A percentile compares a stretch with the other conserved stretches of the same genome.
These are phyloP conservation scores for Alternaria rosae DNA, from an alignment of 2,329 filamentous ascomycete species.

Conservation along the genomic window DNA sequence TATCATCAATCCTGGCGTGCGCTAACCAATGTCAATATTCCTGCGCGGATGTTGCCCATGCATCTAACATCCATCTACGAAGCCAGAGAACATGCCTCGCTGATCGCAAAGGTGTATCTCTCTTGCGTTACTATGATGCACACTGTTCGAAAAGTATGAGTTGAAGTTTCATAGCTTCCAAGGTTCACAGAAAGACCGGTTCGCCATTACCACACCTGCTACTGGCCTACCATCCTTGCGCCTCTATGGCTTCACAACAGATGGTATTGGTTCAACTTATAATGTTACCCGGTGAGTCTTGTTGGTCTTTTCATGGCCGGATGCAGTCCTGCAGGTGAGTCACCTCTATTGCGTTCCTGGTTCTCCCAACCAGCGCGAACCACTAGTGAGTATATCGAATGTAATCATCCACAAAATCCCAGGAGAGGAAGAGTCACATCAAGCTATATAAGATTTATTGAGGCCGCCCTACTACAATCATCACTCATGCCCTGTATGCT, in stretches of 20 bases:
- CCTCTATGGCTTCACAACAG: background rate
- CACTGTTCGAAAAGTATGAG: background rate
- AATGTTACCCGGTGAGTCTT: background rate
- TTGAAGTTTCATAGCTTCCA: background rate
- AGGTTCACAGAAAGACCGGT: background rate
- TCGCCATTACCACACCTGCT: background rate
- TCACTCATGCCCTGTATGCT: background rate
- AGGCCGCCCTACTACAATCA: background rate
- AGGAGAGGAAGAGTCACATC: background rate
- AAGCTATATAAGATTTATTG: background rate
- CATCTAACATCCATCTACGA: background rate
- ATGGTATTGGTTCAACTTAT: background rate
- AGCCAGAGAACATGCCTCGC: background rate
- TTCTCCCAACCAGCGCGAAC: background rate
- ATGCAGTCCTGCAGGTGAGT: background rate
- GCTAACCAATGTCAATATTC: background rate
- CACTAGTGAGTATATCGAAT: background rate
- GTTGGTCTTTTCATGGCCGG: background rate
- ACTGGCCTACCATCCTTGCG: background rate
- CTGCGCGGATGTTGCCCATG: background rate
- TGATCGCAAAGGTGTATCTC: background rate
- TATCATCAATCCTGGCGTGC: background rate
- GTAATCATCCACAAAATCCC: background rate
- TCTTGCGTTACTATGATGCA: background rate
- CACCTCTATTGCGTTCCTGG: background rate